These are phyloP conservation scores for Leptodermis oblonga DNA, from an alignment of 257 asterid genomes.

Conservation along the genomic window DNA sequence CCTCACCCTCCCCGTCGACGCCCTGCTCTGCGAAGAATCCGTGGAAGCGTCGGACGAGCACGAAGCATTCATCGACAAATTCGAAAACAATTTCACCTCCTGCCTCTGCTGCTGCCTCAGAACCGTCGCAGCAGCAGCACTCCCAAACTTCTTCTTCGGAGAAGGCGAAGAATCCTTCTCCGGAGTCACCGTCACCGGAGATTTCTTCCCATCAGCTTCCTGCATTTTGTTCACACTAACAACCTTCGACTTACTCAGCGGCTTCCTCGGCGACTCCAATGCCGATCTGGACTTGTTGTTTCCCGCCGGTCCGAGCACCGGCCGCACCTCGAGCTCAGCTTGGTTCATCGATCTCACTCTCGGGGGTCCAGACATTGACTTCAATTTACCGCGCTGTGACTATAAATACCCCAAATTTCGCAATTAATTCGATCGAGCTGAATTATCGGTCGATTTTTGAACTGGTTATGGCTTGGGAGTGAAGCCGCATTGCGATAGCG, in stretches of 20 bases:
- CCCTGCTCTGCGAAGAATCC: constrained; percentile 83
- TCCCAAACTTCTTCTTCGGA: constrained; percentile 40
- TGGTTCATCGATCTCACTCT: constrained; percentile 53
- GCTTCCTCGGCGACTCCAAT: constrained; percentile 48
- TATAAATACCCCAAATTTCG: background rate
- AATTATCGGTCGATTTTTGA: background rate
- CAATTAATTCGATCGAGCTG: background rate
- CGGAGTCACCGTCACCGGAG: constrained; percentile 27
- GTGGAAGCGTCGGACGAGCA: constrained; percentile 95
- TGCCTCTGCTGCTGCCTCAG: constrained; percentile 39
- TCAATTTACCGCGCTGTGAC: background rate
- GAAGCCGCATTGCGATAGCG: constrained; percentile 7
- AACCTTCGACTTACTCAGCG: constrained; percentile 37
- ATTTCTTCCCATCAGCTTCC: constrained; percentile 42
- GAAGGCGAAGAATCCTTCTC: constrained; percentile 35
- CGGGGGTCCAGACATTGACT: constrained; percentile 68
- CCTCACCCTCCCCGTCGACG: constrained; percentile 81
- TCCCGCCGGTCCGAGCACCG: constrained; percentile 82
- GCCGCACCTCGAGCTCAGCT: constrained; percentile 48
- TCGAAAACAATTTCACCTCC: constrained; percentile 18
- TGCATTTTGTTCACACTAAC: constrained; percentile 30
- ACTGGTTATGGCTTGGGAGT: constrained; percentile 10
- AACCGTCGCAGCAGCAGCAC: constrained; percentile 33
- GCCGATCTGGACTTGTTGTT: constrained; percentile 69
- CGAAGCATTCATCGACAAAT: constrained; percentile 66